Evolutionary conservation across 148 eudicot genomes (phyloP), one percentile per base, ranked within the genome.

Genomic region (Amaranthus hypochondriacus): DNA sequence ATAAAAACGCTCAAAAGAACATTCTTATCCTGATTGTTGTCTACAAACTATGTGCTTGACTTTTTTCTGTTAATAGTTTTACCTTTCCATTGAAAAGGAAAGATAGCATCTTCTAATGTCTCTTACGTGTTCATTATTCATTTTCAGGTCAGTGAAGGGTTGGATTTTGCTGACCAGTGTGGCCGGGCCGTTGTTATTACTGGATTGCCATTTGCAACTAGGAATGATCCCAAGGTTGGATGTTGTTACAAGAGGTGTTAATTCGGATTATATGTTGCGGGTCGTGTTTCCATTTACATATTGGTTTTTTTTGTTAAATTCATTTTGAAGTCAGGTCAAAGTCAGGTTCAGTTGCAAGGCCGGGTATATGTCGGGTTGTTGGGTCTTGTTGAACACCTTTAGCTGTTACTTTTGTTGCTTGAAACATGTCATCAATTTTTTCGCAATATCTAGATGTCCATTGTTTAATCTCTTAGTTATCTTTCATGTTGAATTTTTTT

Each of bases 141-240:
- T 59, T 77, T 52, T 4, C 81, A 95, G 98, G 98, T 95, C 42
- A 95, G 98, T 75, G 98, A 95, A 88, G 98, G 98, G 71, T 83
- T 95, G 70, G 98, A 95, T 86, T 95, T 95, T 88, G 89, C 97
- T 65, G 98, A 95, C 75, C 90, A 85, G 79, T 90, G 86, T 78
- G 98, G 98, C 62, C 86, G 98, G 82, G 98, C 98, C 73, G 98
- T 95, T 77, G 78, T 95, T 52, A 55, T 95, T 78, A 92, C 96
- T 71, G 98, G 98, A 57, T 76, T 95, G 77, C 98, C 98, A 72
- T 95, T 92, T 83, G 92, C 98, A 66, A 82, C 83, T 12, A 78
- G 88, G 76, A 90, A 78, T 66, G 97, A 95, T 84, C 90, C 98
- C 48, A 95, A 95, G 98, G 98, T 95, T 82, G 55, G 79, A 68